phyloP scores from a whole-genome alignment of 2,329 filamentous ascomycete species.

The Cladosporium sphaerospermum region DNA sequence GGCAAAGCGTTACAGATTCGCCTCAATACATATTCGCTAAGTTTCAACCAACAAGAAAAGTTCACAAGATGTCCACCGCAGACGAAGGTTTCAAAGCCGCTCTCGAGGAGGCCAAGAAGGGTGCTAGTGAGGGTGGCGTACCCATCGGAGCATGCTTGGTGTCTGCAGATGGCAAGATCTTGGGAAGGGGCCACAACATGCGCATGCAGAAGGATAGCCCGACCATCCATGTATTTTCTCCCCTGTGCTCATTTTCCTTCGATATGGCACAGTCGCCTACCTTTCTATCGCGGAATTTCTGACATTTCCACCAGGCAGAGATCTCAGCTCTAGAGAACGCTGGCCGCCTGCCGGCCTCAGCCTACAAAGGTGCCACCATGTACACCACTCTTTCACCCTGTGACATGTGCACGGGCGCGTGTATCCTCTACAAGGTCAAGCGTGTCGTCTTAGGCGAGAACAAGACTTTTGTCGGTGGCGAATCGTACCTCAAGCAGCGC shows the following conservation, averaged over 20 bases:
- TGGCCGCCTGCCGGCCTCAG: slow-evolving; percentile 61
- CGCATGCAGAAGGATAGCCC: slow-evolving; percentile 64
- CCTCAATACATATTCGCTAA: too few species aligned
- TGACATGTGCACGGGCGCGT: slow-evolving; percentile 76
- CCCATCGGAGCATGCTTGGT: slow-evolving; percentile 57
- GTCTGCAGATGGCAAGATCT: slow-evolving; percentile 61
- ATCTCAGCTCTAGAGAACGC: slow-evolving; percentile 70
- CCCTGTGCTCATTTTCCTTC: not conserved
- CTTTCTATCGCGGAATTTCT: not conserved
- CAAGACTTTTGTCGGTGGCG: slow-evolving; percentile 66
- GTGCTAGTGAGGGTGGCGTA: slow-evolving; percentile 52
- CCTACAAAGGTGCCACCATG: slow-evolving; percentile 70
- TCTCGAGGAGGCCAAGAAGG: slow-evolving; percentile 51
- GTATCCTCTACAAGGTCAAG: slow-evolving; percentile 66
- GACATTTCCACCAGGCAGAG: slow-evolving; percentile 52
- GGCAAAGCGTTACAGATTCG: not conserved
- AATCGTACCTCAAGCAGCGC: slow-evolving; percentile 60
- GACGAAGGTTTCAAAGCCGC: slow-evolving; percentile 52
- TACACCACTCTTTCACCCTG: slow-evolving; percentile 75
- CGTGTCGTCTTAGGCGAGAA: slow-evolving; percentile 75
- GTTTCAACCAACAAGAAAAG: too few species aligned
- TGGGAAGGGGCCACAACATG: slow-evolving; percentile 70
- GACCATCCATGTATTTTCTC: slow-evolving; percentile 57
- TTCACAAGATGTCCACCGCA: slow-evolving; percentile 25
- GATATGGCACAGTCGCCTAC: not conserved